These are phyloP conservation scores for Eucalyptus coolabah DNA, from an alignment of 345 rosid species.

Conservation along the genomic window DNA sequence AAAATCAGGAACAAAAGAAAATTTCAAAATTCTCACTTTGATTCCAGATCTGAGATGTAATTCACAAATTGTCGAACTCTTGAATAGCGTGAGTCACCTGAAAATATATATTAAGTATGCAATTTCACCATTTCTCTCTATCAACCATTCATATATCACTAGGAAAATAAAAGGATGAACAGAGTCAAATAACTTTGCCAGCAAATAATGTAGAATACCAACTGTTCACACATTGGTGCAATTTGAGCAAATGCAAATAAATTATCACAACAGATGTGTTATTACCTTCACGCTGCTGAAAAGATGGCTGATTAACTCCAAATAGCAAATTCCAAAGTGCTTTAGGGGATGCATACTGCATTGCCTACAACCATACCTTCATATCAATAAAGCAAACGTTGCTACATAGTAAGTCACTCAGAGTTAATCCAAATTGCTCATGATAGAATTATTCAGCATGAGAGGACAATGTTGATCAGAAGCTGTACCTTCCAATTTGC, in stretches of 20 bases:
- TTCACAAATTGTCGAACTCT: slow-evolving; percentile 66
- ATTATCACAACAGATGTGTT: neutral
- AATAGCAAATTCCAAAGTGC: slow-evolving; percentile 75
- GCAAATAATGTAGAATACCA: neutral
- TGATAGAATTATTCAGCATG: neutral
- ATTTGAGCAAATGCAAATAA: neutral
- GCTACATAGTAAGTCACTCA: neutral
- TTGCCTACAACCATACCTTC: slow-evolving; percentile 37
- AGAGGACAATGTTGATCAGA: neutral
- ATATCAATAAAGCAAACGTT: neutral
- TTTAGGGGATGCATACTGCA: slow-evolving; percentile 90
- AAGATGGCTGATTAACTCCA: slow-evolving; percentile 44
- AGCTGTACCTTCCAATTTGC: slow-evolving; percentile 69
- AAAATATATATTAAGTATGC: neutral
- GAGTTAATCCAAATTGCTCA: neutral
- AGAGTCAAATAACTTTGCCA: neutral
- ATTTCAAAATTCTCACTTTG: slow-evolving; percentile 28
- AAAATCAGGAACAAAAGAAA: neutral
- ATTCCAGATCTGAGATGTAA: slow-evolving; percentile 70
- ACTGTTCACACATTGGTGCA: neutral
- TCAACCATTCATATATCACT: neutral
- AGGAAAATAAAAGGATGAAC: neutral
- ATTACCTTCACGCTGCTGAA: slow-evolving; percentile 34
- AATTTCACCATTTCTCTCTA: neutral
- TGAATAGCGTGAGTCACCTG: slow-evolving; percentile 31